Base-by-base conservation (phyloP, 306 rosid species). In the Glycine tomentella region DNA sequence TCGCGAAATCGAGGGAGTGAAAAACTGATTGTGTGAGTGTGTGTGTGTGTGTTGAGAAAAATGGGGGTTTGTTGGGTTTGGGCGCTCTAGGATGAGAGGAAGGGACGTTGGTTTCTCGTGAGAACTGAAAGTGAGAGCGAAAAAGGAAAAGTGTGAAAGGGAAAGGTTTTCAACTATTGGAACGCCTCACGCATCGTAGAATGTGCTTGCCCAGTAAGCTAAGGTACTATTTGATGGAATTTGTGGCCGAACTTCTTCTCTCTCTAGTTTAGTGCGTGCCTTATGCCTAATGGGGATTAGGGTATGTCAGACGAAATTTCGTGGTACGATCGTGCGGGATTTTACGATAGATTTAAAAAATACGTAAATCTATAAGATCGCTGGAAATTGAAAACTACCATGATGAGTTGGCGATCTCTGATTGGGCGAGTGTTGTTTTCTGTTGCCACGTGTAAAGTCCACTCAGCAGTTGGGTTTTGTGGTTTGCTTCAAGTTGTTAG, bases 161-260 rank as follows among this genome's bases (percentile, higher is more conserved):
- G 85, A 85, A 68, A 81, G 86, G 56, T 74, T 42, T n/a, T 64
- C 36, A 85, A 48, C 63, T 3, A 51, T 34, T 38, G 72, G 72
- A 76, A 58, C 8, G 66, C 8, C 49, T 6, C 65, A 17, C 80
- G 80, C 80, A 36, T 66, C 78, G 78, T 0, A 34, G 58, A 52
- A 40, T 57, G 83, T 81, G 84, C 74, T 72, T 74, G 5, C 14
- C 74, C 85, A 72, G 71, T 77, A 56, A 52, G 66, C 74, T 77
- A 75, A 8, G 46, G 31, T 25, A 25, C 13, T 51, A 31, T 62
- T 42, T 7, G 76, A 61, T 48, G 50, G 44, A 69, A 64, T 36
- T 15, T 72, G 73, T 64, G 38, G 82, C 11, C 71, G 9, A 31
- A 15, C 25, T 53, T 48, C 6, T 38, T 38, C 72, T 50, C 69